Percentiles rank a stretch among this genome's conserved stretches.
phyloP scores from a whole-genome alignment of 129 eudicot species.

The Scalesia atractyloides region DNA sequence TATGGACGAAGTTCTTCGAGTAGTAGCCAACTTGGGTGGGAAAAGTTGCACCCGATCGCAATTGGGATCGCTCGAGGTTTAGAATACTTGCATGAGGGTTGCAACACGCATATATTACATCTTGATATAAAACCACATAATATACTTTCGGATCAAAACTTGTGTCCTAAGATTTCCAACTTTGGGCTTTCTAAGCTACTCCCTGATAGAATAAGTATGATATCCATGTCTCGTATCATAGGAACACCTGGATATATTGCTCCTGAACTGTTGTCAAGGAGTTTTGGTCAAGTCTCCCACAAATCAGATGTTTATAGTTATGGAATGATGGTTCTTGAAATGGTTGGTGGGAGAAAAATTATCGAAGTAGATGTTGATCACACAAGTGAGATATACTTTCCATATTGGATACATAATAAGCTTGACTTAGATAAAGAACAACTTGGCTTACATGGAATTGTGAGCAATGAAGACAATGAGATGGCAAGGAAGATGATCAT shows the following conservation, averaged over 20 bases:
- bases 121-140: neutral
- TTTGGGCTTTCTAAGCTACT: neutral
- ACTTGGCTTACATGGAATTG: neutral
- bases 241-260: neutral
- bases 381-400: conserved; percentile 5
- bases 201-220: neutral
- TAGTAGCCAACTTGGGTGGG: conserved; percentile 6
- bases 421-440: neutral
- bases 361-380: neutral
- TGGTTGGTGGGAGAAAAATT: neutral
- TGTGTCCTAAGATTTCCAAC: neutral
- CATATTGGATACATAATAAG: neutral
- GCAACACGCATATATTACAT: neutral
- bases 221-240: neutral
- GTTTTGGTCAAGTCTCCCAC: neutral
- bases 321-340: neutral
- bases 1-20: neutral
- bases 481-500: neutral
- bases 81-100: conserved; percentile 4
- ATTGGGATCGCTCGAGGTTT: neutral
- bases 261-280: neutral
- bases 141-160: neutral
- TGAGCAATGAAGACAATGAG: neutral
- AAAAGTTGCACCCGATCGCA: neutral
- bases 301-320: conserved; percentile 2